Base-by-base conservation (phyloP, 345 rosid species). In the Tarenaya hassleriana region DNA sequence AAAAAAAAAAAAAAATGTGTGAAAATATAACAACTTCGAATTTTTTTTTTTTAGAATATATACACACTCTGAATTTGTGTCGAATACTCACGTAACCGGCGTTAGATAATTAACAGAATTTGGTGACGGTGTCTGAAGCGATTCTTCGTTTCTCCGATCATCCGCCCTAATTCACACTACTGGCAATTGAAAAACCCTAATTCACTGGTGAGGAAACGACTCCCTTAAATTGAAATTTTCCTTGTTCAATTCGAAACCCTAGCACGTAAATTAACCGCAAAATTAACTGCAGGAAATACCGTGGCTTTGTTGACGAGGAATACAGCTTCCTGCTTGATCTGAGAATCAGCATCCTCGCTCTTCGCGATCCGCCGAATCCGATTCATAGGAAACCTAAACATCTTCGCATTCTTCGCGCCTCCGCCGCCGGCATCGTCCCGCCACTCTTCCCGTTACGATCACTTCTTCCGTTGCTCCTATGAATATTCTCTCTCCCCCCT, bases 271-370 rank as follows among this genome's bases (percentile, higher is more conserved):
- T 24, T 5, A 24, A 24, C 29, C 29, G 5, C 29, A 2, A 24
- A 24, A 24, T 24, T 24, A 24, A 24, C 5, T 24, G 3, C 2
- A 55, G 14, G 24, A 24, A 13, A 33, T 77, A 91, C 95, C 77
- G 82, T 71, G 40, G 94, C 96, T 73, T 80, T 84, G 44, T 84
- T 84, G 68, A 84, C 82, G 33, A 91, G 71, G 54, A 82, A 84
- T 4, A 79, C 83, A 12, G 82, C 89, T 39, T 87, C 96, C 51
- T 71, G 75, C 53, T 69, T 56, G 4, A 80, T 37, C 19, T 58
- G 58, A 61, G 66, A 54, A 34, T 61, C 67, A 15, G 69, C 53
- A 35, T 69, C 69, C 11, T 73, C 85, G 52, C 45, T 67, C 67
- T 76, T 84, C 49, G 75, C 74, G 44, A 87, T 84, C 71, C 83